Evolutionary conservation across 495 filamentous ascomycete genomes (phyloP).

Genomic region (Penicillium dipodomyicola): DNA sequence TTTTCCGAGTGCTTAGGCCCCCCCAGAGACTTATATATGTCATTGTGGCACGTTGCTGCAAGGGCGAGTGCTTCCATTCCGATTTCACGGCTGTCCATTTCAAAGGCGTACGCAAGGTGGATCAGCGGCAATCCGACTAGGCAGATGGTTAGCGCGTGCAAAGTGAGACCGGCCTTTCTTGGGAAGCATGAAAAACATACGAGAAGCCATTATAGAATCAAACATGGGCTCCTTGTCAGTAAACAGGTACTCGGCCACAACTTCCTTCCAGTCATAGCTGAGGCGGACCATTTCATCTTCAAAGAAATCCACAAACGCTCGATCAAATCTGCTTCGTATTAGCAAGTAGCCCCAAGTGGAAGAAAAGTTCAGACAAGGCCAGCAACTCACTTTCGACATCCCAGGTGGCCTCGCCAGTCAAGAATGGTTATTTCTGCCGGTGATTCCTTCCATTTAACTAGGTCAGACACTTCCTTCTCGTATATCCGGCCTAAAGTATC

Average conservation of each 20-base stretch:
- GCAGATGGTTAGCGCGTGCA: neutral
- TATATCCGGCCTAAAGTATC: slow-evolving; percentile 75
- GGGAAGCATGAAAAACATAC: slow-evolving; percentile 51
- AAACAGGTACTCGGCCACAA: slow-evolving; percentile 74
- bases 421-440: slow-evolving; percentile 75
- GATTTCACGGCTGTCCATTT: slow-evolving; percentile 73
- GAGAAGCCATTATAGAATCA: slow-evolving; percentile 69
- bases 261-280: slow-evolving; percentile 79
- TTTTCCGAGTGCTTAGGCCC: slow-evolving; percentile 61
- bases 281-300: slow-evolving; percentile 77
- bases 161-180: too few species aligned
- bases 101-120: slow-evolving; percentile 84
- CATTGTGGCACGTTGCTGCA: slow-evolving; percentile 66
- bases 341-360: neutral
- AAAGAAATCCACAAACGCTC: slow-evolving; percentile 89
- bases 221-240: slow-evolving; percentile 73
- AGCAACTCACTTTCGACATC: slow-evolving; percentile 55
- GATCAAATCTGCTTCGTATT: slow-evolving; percentile 61
- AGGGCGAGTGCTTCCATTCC: slow-evolving; percentile 81
- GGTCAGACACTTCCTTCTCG: slow-evolving; percentile 63
- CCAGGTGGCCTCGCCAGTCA: slow-evolving; percentile 85
- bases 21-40: slow-evolving; percentile 75
- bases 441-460: slow-evolving; percentile 82
- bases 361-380: neutral
- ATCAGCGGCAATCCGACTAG: slow-evolving; percentile 84